A percentile compares a stretch with the other conserved stretches of the same genome.
phyloP scores from a whole-genome alignment of 345 rosid genomes.

The Citrus sp. region DNA sequence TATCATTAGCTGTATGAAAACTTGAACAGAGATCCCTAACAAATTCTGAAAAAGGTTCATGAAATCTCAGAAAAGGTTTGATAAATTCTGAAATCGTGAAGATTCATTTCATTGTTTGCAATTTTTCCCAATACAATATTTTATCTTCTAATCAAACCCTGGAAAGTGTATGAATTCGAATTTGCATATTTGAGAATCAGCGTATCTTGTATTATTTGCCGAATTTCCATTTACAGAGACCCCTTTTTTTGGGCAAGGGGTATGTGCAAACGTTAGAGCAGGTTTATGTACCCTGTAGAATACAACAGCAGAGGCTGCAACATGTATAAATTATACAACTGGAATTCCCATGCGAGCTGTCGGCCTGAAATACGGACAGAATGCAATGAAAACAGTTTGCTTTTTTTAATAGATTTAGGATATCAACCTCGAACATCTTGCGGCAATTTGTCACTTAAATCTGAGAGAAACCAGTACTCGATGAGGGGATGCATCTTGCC shows the following conservation, averaged over 20 bases:
- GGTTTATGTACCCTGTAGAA: neutral
- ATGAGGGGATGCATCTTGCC: slow-evolving; percentile 56
- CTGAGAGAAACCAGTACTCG: slow-evolving; percentile 27
- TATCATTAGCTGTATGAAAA: no score
- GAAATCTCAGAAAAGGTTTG: neutral
- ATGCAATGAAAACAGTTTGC: no score
- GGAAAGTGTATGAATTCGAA: neutral
- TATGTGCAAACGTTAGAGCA: neutral
- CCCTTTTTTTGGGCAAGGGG: neutral
- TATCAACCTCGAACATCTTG: neutral
- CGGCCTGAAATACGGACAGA: neutral
- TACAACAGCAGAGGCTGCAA: neutral
- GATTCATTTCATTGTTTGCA: no score
- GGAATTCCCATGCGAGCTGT: neutral
- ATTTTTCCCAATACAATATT: no score
- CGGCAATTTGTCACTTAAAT: slow-evolving; percentile 6
- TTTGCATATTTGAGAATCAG: neutral
- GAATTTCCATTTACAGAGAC: neutral
- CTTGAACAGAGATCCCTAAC: neutral
- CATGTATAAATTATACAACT: neutral
- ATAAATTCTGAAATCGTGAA: neutral
- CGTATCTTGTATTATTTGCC: no score
- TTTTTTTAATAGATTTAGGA: no score
- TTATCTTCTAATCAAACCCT: no score
- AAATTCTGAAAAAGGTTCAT: no score